phyloP scores from a whole-genome alignment of 2,329 filamentous ascomycete genomes.

The Fusarium sp. region DNA sequence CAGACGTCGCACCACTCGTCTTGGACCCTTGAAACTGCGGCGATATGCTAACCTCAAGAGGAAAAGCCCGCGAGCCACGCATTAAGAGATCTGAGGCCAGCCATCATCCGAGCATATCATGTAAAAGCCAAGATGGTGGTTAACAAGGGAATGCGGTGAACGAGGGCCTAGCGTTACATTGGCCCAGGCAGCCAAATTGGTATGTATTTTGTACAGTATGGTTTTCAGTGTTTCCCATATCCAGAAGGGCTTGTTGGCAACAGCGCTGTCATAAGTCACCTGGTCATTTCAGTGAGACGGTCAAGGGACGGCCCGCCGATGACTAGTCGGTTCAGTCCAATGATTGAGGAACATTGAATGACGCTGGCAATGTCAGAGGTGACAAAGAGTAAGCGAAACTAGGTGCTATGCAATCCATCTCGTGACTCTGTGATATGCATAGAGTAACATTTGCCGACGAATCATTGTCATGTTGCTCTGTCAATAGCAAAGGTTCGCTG shows the following conservation, averaged over 20 bases:
- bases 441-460: conserved; percentile 22
- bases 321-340: conserved; percentile 37
- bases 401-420: conserved; percentile 11
- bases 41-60: conserved; percentile 42
- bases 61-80: conserved; percentile 44
- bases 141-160: conserved; percentile 21
- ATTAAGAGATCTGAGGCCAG: conserved; percentile 47
- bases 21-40: conserved; percentile 36
- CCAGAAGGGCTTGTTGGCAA: neutral
- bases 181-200: conserved; percentile 17
- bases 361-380: conserved; percentile 8
- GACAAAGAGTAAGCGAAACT: conserved; percentile 17
- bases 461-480: conserved; percentile 2
- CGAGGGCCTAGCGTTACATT: conserved; percentile 36
- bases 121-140: conserved; percentile 24
- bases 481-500: conserved; percentile 7
- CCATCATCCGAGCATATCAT: conserved; percentile 40
- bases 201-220: neutral
- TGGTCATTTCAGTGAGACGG: conserved; percentile 39
- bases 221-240: neutral
- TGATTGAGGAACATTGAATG: conserved; percentile 19
- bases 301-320: conserved; percentile 49
- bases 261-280: conserved; percentile 34
- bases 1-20: conserved; percentile 46
- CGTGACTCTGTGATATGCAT: conserved; percentile 11